These are phyloP conservation scores for Limnanthes douglasii DNA, from an alignment of 345 rosid species.

Conservation along the genomic window DNA sequence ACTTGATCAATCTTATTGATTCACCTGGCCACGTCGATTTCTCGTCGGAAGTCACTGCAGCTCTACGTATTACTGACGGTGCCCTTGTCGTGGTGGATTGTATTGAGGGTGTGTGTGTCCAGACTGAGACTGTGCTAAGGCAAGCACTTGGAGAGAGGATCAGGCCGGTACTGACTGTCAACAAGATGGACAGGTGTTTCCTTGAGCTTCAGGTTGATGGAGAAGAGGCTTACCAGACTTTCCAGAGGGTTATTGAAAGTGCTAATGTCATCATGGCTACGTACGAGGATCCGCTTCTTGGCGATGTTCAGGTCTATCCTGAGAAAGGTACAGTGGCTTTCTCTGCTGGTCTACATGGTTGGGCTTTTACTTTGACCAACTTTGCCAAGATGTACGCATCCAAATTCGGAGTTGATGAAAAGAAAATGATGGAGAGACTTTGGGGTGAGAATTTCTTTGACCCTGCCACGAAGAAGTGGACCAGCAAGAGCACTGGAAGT, in stretches of 20 bases:
- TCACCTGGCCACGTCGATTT: conserved; percentile 84
- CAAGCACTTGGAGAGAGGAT: conserved; percentile 86
- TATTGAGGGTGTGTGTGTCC: conserved; percentile 78
- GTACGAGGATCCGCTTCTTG: conserved; percentile 56
- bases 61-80: conserved; percentile 83
- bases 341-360: conserved; percentile 63
- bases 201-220: conserved; percentile 87
- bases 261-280: conserved; percentile 72
- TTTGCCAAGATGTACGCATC: conserved; percentile 67
- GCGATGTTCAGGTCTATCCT: conserved; percentile 51
- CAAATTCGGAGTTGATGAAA: conserved; percentile 49
- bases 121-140: conserved; percentile 71
- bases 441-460: conserved; percentile 31
- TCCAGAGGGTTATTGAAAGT: conserved; percentile 51
- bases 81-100: conserved; percentile 83
- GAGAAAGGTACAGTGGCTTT: conserved; percentile 71
- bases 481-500: conserved; percentile 36
- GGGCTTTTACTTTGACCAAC: conserved; percentile 58
- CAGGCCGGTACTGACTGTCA: conserved; percentile 70
- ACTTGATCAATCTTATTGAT: conserved; percentile 70
- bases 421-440: conserved; percentile 61
- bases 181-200: conserved; percentile 91
- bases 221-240: conserved; percentile 70
- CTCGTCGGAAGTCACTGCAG: conserved; percentile 83
- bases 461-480: conserved; percentile 59